Evolutionary conservation across 2,329 filamentous ascomycete genomes (phyloP), one percentile per base, ranked within the genome.

Genomic region (Myriosclerotinia scirpicola): DNA sequence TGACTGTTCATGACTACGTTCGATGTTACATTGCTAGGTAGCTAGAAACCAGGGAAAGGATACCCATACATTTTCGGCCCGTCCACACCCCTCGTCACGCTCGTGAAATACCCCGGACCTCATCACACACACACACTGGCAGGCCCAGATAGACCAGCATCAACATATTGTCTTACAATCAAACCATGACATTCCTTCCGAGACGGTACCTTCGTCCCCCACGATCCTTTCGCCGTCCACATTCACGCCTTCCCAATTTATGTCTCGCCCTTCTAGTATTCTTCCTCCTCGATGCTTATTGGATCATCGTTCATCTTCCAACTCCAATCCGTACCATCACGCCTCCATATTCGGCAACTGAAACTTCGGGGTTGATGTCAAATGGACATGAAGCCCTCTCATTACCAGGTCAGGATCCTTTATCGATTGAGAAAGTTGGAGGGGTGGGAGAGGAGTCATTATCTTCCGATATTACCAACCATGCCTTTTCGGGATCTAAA

Each of bases 201-300:
- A 46, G 30, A 22, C 58, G 64, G 22, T 66, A 63, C 9, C 30
- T 63, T 26, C 64, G 58, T 38, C 34, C 64, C 55, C 56, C 38
- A 36, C 64, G 64, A 52, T 62, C 56, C 14, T 40, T 26, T 42
- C 52, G 60, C n/a, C 54, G 40, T 59, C n/a, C 54, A n/a, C 54
- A 38, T 15, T 66, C 56, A 6, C 55, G 56, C 30, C 9, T 66
- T n/a, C n/a, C 46, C 26, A 61, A 54, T 40, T 12, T 48, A 20
- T 38, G 44, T 26, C 48, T 66, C 36, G 26, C 42, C 6, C 22
- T 63, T 34, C 9, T 54, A 8, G 15, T 63, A 0, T 14, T 66
- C 17, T 22, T 34, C 17, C 48, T 63, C 1, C 52, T 66, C 4
- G 56, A 62, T 40, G 56, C 64, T 36, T 65, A 44, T 60, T 65